These are phyloP conservation scores for Cladosporium sphaerospermum DNA, from an alignment of 2,329 filamentous ascomycete species.

Conservation along the genomic window DNA sequence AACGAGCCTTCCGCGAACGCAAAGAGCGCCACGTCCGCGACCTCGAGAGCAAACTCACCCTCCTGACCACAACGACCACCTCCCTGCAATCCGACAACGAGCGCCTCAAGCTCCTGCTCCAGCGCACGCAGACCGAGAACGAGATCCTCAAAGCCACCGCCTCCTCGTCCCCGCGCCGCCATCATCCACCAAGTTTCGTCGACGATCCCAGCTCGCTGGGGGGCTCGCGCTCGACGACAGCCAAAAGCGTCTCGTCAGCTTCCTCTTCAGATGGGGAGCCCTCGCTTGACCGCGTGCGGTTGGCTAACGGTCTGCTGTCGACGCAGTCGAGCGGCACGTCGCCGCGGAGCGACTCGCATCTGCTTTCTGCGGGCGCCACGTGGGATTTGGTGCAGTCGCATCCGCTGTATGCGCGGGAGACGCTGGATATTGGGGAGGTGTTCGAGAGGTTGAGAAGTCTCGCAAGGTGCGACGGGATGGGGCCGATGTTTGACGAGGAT, in stretches of 20 bases:
- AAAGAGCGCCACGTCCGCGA: slow-evolving; percentile 94
- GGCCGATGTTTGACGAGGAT: slow-evolving; percentile 78
- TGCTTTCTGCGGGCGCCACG: slow-evolving; percentile 69
- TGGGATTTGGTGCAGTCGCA: slow-evolving; percentile 88
- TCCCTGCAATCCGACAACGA: slow-evolving; percentile 77
- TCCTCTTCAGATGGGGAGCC: slow-evolving; percentile 12
- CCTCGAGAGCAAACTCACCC: slow-evolving; percentile 76
- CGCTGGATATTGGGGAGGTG: slow-evolving; percentile 75
- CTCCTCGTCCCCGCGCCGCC: slow-evolving; percentile 38
- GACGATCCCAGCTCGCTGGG: slow-evolving; percentile 23
- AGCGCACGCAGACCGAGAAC: slow-evolving; percentile 82
- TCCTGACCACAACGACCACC: slow-evolving; percentile 67
- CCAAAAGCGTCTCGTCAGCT: slow-evolving; percentile 13
- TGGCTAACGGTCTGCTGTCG: slow-evolving; percentile 19
- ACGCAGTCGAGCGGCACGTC: slow-evolving; percentile 15
- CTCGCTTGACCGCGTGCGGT: slow-evolving; percentile 13
- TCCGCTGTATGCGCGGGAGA: slow-evolving; percentile 66
- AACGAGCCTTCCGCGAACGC: slow-evolving; percentile 91
- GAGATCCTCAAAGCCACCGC: slow-evolving; percentile 83
- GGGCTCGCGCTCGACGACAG: slow-evolving; percentile 12
- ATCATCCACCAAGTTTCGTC: slow-evolving; percentile 35
- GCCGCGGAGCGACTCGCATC: slow-evolving; percentile 36
- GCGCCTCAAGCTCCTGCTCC: slow-evolving; percentile 73
- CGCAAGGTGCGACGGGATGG: slow-evolving; percentile 76
- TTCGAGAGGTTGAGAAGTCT: slow-evolving; percentile 69